Conservation (phyloP, 495 filamentous ascomycete genomes). For the Aspergillus ostianus region DNA sequence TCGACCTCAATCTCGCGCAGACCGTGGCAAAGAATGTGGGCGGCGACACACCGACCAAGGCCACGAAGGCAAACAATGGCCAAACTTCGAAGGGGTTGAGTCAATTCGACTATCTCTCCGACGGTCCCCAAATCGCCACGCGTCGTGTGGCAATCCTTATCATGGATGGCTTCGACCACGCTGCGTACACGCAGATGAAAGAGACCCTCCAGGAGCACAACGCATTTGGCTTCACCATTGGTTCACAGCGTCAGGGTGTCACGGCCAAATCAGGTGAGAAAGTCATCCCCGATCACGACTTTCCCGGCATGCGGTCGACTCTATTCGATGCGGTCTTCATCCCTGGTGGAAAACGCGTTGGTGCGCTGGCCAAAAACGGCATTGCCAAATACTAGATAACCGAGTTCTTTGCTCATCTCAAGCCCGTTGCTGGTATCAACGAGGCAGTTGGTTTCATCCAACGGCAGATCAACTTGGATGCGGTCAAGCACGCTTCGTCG, state of each 20-base stretch:
- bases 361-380: slow-evolving; percentile 65
- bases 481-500: slow-evolving; percentile 54
- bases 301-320: slow-evolving; percentile 79
- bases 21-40: slow-evolving; percentile 69
- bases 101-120: slow-evolving; percentile 64
- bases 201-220: slow-evolving; percentile 56
- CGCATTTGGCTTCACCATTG: slow-evolving; percentile 73
- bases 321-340: slow-evolving; percentile 84
- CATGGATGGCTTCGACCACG: slow-evolving; percentile 74
- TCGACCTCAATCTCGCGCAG: slow-evolving; percentile 70
- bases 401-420: slow-evolving; percentile 78
- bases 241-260: slow-evolving; percentile 53
- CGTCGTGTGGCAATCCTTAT: slow-evolving; percentile 77
- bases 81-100: slow-evolving; percentile 62
- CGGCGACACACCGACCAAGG: slow-evolving; percentile 55
- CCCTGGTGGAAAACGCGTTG: slow-evolving; percentile 67
- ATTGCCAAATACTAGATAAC: slow-evolving; percentile 80
- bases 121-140: slow-evolving; percentile 63
- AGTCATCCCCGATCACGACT: slow-evolving; percentile 72
- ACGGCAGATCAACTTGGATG: slow-evolving; percentile 48
- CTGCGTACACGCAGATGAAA: slow-evolving; percentile 63
- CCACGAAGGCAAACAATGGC: slow-evolving; percentile 60
- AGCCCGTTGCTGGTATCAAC: slow-evolving; percentile 72
- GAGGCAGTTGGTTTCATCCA: slow-evolving; percentile 67
- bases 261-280: slow-evolving; percentile 51